A percentile compares a stretch with the other conserved stretches of the same genome.
Evolutionary conservation across 2,329 filamentous ascomycete species (phyloP).

Genomic region (Aureobasidium sp.): DNA sequence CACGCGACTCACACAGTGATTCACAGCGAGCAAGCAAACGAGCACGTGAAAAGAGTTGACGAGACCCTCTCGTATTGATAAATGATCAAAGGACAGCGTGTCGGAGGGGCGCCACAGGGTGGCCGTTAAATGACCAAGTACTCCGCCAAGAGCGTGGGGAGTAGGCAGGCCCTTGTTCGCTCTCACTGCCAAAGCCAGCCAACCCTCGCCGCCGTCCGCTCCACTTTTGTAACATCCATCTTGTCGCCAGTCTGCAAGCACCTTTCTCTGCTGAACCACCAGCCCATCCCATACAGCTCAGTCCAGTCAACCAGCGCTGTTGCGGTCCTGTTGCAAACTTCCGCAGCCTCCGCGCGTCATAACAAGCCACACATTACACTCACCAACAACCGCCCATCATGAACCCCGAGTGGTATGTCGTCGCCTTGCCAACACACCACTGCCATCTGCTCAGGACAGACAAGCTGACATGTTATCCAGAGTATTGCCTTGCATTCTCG

Average conservation of each 20-base stretch:
- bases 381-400: conserved; percentile 48
- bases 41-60: neutral
- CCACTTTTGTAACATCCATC: neutral
- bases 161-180: conserved; percentile 7
- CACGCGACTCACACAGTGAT: neutral
- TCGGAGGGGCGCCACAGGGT: conserved; percentile 3
- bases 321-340: neutral
- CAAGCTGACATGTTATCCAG: neutral
- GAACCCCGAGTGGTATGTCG: conserved; percentile 86
- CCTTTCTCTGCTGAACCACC: neutral
- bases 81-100: neutral
- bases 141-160: neutral
- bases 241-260: neutral
- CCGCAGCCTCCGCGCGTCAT: neutral
- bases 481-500: no score
- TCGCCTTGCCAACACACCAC: conserved; percentile 19
- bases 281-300: neutral
- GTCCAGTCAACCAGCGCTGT: neutral
- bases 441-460: neutral
- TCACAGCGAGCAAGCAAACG: no score
- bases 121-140: conserved; percentile 7
- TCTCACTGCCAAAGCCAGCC: conserved; percentile 11
- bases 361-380: conserved; percentile 9
- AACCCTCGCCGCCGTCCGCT: conserved; percentile 1
- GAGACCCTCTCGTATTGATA: neutral